Evolutionary conservation across 768 basidiomycete species (phyloP), one percentile per base, ranked within the genome.

Genomic region (Boletellus ananiceps): DNA sequence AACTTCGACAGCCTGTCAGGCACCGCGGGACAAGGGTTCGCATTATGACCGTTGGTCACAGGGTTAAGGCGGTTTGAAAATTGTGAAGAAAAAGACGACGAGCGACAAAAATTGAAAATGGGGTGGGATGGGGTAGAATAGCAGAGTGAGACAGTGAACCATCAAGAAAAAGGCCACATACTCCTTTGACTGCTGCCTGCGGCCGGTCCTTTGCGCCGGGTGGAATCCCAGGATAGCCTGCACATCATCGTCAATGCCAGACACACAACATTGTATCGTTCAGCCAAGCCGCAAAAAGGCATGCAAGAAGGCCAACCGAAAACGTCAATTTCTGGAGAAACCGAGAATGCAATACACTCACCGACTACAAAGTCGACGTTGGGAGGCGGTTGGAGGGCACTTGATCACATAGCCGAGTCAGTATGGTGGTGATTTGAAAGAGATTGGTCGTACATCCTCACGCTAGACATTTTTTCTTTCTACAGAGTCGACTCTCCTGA

Each of bases 321-420:
- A 15, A 38, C 21, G 40, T 49, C 36, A 61, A 14, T 18, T 29
- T n/a, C 11, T n/a, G 35, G 19, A 32, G 13, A 37, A 12, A 4
- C 18, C n/a, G 1, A 31, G 29, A 29, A 25, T 25, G 32, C 18
- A 25, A 40, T 41, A 42, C 23, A 66, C 77, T 53, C 57, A 84
- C 89, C 89, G 62, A 86, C 82, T 6, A 93, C 86, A 64, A 89
- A 92, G 59, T 92, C 89, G 64, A 90, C 85, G 71, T 93, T 90
- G 37, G 89, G 89, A 40, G 89, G 90, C 8, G 89, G 88, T 52
- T 88, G 85, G 55, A 93, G 76, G 36, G 83, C 88, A 64, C 89
- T 92, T 55, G 29, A 42, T 38, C 16, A 43, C 37, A 43, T n/a
- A 21, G 14, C 35, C 39, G 34, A 61, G 52, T 33, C 48, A 29